These are phyloP conservation scores for Stenogyne calaminthoides DNA, from an alignment of 305 asterid genomes.

Conservation along the genomic window DNA sequence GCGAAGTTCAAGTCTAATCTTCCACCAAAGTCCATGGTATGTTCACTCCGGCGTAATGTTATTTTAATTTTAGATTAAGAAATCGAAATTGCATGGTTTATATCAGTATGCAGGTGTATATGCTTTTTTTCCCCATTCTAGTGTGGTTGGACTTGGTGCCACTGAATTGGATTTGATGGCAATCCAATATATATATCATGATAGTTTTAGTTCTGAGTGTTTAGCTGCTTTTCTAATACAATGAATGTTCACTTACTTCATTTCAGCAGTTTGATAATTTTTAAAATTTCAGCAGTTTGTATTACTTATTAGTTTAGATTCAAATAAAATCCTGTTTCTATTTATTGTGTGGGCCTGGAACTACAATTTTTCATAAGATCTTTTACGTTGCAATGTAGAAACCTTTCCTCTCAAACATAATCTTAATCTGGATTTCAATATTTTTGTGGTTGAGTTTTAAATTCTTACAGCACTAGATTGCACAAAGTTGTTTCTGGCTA, in stretches of 20 bases:
- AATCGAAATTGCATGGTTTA: background rate
- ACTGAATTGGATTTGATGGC: background rate
- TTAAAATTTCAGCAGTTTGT: background rate
- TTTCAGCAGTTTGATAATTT: background rate
- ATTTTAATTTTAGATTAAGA: background rate
- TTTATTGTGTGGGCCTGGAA: too few species aligned
- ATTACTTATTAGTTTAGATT: too few species aligned
- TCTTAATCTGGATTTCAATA: background rate
- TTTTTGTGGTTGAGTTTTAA: too few species aligned
- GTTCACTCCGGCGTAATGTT: background rate
- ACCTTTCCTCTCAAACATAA: background rate
- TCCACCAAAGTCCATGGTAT: constrained; percentile 90
- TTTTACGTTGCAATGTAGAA: background rate
- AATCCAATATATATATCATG: background rate
- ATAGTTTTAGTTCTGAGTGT: background rate
- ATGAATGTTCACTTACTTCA: background rate
- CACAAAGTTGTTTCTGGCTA: background rate
- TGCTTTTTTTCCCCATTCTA: background rate
- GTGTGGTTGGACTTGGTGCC: background rate
- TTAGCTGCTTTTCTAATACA: background rate
- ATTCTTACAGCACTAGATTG: background rate
- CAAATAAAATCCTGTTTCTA: too few species aligned
- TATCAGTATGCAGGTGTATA: background rate
- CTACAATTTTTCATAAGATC: too few species aligned
- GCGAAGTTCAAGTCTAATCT: constrained; percentile 83